phyloP scores from a whole-genome alignment of 2,329 filamentous ascomycete genomes.

The Penicillium freii region DNA sequence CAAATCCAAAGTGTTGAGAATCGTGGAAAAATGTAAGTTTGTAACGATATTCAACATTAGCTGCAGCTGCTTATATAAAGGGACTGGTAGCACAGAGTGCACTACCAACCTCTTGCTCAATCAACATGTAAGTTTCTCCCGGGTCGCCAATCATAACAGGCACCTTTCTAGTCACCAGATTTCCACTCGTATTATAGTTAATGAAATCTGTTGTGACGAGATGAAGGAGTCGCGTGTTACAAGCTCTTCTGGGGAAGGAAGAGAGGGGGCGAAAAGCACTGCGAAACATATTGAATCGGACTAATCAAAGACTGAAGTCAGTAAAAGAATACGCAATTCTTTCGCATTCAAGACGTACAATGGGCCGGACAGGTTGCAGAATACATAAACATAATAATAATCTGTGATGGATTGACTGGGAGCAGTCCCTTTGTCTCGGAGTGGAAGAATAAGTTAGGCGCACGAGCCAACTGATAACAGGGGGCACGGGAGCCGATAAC shows the following conservation, averaged over 20 bases:
- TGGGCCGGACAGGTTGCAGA: neutral
- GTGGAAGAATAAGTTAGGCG: no score
- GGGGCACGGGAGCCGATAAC: no score
- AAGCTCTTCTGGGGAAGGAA: constrained; percentile 8
- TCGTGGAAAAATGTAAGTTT: constrained; percentile 31
- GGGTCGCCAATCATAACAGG: constrained; percentile 24
- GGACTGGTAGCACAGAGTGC: constrained; percentile 20
- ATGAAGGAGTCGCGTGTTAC: constrained; percentile 22
- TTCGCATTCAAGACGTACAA: neutral
- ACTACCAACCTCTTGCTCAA: constrained; percentile 20
- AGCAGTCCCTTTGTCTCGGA: no score
- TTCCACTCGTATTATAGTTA: constrained; percentile 19
- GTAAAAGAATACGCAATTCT: neutral
- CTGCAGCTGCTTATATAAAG: neutral
- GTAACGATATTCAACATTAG: constrained; percentile 17
- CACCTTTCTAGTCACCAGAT: constrained; percentile 19
- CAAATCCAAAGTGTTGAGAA: constrained; percentile 27
- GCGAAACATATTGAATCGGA: constrained; percentile 14
- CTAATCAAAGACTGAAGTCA: neutral
- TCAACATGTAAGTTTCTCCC: constrained; percentile 26
- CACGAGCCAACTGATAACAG: no score
- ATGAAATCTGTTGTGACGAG: constrained; percentile 23
- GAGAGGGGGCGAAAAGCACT: constrained; percentile 11
- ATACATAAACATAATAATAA: neutral
- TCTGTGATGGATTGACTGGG: no score